Evolutionary conservation across 2,329 filamentous ascomycete genomes (phyloP), one percentile per base, ranked within the genome.

Genomic region (Berkeleyomyces rouxiae): DNA sequence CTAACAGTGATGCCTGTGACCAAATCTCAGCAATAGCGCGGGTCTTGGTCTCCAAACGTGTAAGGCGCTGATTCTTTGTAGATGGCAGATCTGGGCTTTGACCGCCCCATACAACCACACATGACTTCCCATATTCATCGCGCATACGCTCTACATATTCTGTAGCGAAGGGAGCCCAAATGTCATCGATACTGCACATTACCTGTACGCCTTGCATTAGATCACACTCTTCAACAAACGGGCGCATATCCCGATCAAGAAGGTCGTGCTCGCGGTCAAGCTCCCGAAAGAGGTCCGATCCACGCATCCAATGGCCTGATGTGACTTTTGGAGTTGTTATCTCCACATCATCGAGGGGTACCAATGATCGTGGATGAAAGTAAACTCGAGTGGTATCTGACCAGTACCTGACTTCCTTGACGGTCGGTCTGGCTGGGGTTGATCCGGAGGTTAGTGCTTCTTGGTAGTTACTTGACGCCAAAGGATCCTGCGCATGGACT

Each of bases 381-480:
- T 84, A 99, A n/a, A 93, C 82, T 36, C 90, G 83, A 68, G 89
- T 95, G 73, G 90, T 97, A 73, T 99, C 93, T 40, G 90, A 95
- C 92, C 93, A 99, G 75, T 93, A 97, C 61, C 90, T 83, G n/a
- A 97, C 87, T 9, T 82, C 81, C 5, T 84, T 81, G 1, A 83
- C 78, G 1, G 80, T 86, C 23, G 96, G 78, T 61, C 77, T 75
- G 0, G 87, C 81, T 4, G 85, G 78, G 2, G 81, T 72, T 4
- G 80, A 71, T 31, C 90, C 90, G 39, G 82, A 74, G 67, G 96
- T 88, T 2, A 97, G 82, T 66, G 84, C 86, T 69, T 82, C 79
- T 70, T 95, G 90, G 72, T 96, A 97, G 57, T 83, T 77, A 70
- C 82, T 90, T 64, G 81, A 82, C 44, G 79, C 75, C 31, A 88